Evolutionary conservation across 108 stramenopile genomes (phyloP), one percentile per base, ranked within the genome.

Genomic region (Cyclotella sp.): DNA sequence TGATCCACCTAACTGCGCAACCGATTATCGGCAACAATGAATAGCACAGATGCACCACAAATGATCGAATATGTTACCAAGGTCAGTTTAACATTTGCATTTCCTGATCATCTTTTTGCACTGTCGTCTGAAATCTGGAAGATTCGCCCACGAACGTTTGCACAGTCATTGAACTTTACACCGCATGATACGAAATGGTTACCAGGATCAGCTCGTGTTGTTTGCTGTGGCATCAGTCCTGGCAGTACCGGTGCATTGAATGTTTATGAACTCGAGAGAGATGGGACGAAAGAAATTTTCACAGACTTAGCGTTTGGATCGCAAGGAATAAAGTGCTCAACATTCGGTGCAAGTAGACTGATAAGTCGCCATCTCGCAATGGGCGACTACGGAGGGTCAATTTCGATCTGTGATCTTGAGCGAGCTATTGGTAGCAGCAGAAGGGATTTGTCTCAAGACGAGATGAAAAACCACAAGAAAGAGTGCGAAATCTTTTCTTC

Each of bases 1-100:
- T 7, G 7, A 2, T 52, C 3, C n/a, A 22, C n/a, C n/a, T 4
- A 52, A 52, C 51, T 4, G 51, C 51, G 3, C 51, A 52, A n/a
- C n/a, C n/a, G n/a, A n/a, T n/a, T 52, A 34, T 34, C 29, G 14
- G 34, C 60, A 49, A 70, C 30, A 22, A 94, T 96, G 95, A 91
- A 94, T 55, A 90, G 89, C 7, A 93, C 91, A 18, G 88, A 94
- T 26, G 94, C 96, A 27, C 96, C 96, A 16, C 93, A 95, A 66
- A 86, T 96, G 70, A 95, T 96, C 52, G 96, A 96, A 70, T 93
- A 96, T 81, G 82, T 82, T 34, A 73, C 51, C 19, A 81, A 84
- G 66, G 79, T 81, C 49, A 43, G 45, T 68, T 16, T 49, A 18
- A 44, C 7, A 59, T 59, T 30, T 21, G 8, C 9, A 3, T 4